Evolutionary conservation across 192 early-diverging fungal species (phyloP), one percentile per base, ranked within the genome.

Genomic region (Backusella tarrabulga): DNA sequence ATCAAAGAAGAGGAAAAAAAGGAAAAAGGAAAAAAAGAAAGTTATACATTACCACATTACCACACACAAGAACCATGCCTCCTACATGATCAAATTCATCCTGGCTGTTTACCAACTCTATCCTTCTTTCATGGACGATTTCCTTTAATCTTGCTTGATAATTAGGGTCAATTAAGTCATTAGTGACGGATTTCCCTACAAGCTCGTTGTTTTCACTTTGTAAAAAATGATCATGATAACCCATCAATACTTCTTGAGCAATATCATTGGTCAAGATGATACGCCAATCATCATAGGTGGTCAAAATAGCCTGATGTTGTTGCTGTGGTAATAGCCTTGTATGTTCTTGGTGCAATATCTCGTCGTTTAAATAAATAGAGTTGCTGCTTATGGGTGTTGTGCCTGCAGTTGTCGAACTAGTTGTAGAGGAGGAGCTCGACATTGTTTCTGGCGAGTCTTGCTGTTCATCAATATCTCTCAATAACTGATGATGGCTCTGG

Each of bases 351-450:
- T 5, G 81, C 34, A 6, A 89, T 38, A 60, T 87, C 87, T 71
- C 79, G 78, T 56, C 72, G 71, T 21, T 79, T 71, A 73, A 81
- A 89, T 35, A 81, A 85, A 68, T 83, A 89, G 26, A 90, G 72
- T 32, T 79, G 68, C 34, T 79, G 68, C 34, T 85, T 81, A 9
- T 26, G 29, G 56, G 56, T 63, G 56, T 63, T 63, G 56, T 63
- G 14, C 56, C 56, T 63, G 56, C 56, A 63, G 56, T 63, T 29
- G 56, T 29, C 1, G 56, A 63, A n/a, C 46, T 50, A 29, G 56
- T 63, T 4, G 56, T 63, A 29, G 23, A 26, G 7, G 56, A 29
- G 3, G 56, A 63, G 29, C 56, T 63, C 26, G 56, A 63, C 56
- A 63, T 63, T 63, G 56, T 63, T 8, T 63, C 56, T 63, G 56